phyloP scores from a whole-genome alignment of 163 green algal species.

The Volvox carteri region DNA sequence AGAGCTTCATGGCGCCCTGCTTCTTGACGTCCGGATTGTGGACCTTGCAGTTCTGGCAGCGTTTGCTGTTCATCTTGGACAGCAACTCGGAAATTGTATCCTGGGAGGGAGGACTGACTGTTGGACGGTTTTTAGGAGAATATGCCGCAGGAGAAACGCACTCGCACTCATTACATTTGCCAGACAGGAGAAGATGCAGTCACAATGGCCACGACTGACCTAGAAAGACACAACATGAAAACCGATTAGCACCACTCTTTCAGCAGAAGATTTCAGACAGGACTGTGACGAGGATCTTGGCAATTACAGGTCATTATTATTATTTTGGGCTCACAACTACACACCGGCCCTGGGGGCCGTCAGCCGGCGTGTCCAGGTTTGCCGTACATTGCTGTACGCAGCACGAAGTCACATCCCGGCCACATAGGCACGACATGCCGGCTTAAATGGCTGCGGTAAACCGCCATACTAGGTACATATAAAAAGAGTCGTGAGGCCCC shows the following conservation, averaged over 20 bases:
- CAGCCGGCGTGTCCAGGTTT: slow-evolving; percentile 36
- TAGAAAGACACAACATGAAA: too few species aligned
- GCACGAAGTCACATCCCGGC: slow-evolving; percentile 50
- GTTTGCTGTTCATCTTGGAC: slow-evolving; percentile 54
- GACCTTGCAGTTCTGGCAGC: slow-evolving; percentile 91
- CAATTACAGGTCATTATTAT: too few species aligned
- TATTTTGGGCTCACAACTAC: slow-evolving; percentile 18
- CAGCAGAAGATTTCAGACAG: too few species aligned
- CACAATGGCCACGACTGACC: too few species aligned
- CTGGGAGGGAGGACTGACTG: too few species aligned
- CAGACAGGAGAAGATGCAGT: too few species aligned
- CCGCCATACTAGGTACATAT: too few species aligned
- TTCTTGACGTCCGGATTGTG: slow-evolving; percentile 85
- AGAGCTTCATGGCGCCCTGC: slow-evolving; percentile 91
- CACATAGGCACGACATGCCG: slow-evolving; percentile 33
- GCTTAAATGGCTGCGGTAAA: slow-evolving; percentile 36
- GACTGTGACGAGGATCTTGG: too few species aligned
- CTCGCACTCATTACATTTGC: too few species aligned
- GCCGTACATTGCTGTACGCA: slow-evolving; percentile 15
- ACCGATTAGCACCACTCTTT: too few species aligned
- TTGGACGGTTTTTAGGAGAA: too few species aligned
- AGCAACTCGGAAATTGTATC: slow-evolving; percentile 84
- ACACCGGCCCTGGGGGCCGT: neutral
- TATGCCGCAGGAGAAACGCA: neutral
- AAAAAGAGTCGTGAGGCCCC: neutral